phyloP scores from a whole-genome alignment of 2,329 filamentous ascomycete genomes.

The Chaetomiaceae sp. region DNA sequence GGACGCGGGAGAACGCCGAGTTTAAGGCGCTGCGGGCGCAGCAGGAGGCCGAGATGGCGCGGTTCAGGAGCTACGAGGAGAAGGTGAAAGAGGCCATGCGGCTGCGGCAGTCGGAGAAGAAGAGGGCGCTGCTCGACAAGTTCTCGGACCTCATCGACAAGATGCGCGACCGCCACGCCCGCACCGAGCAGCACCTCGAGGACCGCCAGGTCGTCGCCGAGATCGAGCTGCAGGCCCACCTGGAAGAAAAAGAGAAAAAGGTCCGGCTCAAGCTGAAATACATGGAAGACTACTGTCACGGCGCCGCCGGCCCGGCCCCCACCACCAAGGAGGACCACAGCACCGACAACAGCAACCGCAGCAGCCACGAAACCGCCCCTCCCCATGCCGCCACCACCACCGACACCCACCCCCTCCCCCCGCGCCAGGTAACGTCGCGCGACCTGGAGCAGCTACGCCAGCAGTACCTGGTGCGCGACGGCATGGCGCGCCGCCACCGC shows the following conservation, averaged over 20 bases:
- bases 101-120: constrained; percentile 44
- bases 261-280: constrained; percentile 44
- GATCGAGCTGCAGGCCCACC: constrained; percentile 48
- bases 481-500: constrained; percentile 53
- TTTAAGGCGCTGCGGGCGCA: constrained; percentile 39
- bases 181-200: constrained; percentile 49
- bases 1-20: constrained; percentile 38
- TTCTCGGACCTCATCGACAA: constrained; percentile 44
- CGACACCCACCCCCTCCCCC: no score
- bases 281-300: constrained; percentile 61
- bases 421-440: constrained; percentile 51
- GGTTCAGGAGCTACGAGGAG: constrained; percentile 45
- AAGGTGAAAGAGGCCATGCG: constrained; percentile 46
- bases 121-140: constrained; percentile 39
- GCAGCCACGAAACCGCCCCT: constrained; percentile 1
- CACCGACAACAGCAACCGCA: background rate
- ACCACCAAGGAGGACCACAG: constrained; percentile 19
- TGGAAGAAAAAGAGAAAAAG: constrained; percentile 51
- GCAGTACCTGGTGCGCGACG: constrained; percentile 55
- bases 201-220: constrained; percentile 57
- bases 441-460: constrained; percentile 54
- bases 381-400: no score
- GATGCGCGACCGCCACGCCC: constrained; percentile 50
- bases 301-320: constrained; percentile 35
- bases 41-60: constrained; percentile 46